Base-by-base conservation (phyloP, 2,329 filamentous ascomycete species). In the Clarireedia paspali region DNA sequence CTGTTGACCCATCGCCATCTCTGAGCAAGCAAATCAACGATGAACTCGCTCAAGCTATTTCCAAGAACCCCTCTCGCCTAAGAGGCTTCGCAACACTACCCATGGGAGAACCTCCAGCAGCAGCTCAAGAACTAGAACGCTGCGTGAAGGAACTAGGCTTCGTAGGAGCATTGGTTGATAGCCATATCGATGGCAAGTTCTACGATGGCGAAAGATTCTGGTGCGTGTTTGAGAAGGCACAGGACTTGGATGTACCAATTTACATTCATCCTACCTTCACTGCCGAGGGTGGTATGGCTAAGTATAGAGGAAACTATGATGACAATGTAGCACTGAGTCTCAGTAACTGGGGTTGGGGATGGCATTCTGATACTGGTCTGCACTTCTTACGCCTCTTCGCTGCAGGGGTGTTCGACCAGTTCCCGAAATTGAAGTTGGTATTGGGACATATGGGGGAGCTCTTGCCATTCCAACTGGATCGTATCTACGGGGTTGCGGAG, bases 401-500 rank as follows among this genome's bases (percentile, higher is more conserved):
- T 1, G 69, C 72, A 0, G 79, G 79, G 1, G 62, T 82, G 1
- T 84, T 84, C 59, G 81, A 83, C 64, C 68, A 71, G 4, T 77
- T 75, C 45, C 79, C 80, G 0, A 68, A 64, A 20, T 64, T 84
- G 7, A 82, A 82, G 62, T 70, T 84, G 47, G 70, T 83, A 3
- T 65, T 81, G 34, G 77, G 77, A 0, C 78, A 82, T 66, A 73
- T 78, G 70, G 73, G 77, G 26, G 75, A 77, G 68, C 70, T 77
- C 72, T 60, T 83, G 0, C 80, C 81, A 0, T 82, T 77, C 52
- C 75, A 78, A 67, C 67, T 83, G 14, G 75, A 80, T 44, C 72
- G 80, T 2, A 72, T 76, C 49, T 55, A 66, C 55, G 62, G 50
- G 58, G 50, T 70, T 34, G 63, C 64, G 23, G 55, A 50, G 10